These are phyloP conservation scores for Triticum aestivum DNA, from an alignment of 176 grass and related monocot species.

Conservation along the genomic window IWGSC_CS_RefSeq_v2.1 NC_057802.1:160026062-160026561, in stretches of 20 bases:
- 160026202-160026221: conserved; percentile 73
- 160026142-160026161: conserved; percentile 44
- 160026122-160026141: conserved; percentile 45
- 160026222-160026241: conserved; percentile 54
- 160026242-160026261: neutral
- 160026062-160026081: conserved; percentile 17
- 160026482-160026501: neutral
- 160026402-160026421: conserved; percentile 79
- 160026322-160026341: conserved; percentile 72
- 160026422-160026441: neutral
- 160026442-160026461: neutral
- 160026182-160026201: conserved; percentile 65
- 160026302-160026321: conserved; percentile 18
- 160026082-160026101: conserved; percentile 14
- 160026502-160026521: neutral
- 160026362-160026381: conserved; percentile 91
- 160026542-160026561: neutral
- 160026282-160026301: neutral
- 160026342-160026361: conserved; percentile 75
- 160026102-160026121: conserved; percentile 39
- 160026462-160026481: neutral
- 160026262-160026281: neutral
- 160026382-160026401: conserved; percentile 74
- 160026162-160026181: conserved; percentile 35
- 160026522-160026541: neutral